phyloP scores from a whole-genome alignment of 495 filamentous ascomycete genomes.

The Penicillium flavigenum region DNA sequence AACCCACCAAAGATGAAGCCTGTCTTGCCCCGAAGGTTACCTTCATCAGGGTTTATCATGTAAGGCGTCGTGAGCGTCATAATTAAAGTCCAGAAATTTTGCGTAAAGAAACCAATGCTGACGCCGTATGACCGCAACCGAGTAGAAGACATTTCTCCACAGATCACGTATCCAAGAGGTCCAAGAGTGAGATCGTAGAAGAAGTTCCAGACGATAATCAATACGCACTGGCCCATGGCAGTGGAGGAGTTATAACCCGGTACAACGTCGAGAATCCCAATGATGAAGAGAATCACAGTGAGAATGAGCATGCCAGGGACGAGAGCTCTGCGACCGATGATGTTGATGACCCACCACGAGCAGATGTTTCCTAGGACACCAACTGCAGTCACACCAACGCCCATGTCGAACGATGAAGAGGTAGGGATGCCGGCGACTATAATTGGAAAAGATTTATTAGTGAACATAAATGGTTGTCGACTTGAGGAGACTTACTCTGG shows the following conservation, averaged over 20 bases:
- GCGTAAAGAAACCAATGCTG: slow-evolving; percentile 12
- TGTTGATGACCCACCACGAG: slow-evolving; percentile 15
- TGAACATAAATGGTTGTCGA: neutral
- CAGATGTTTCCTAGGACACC: slow-evolving; percentile 15
- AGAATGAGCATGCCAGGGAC: slow-evolving; percentile 10
- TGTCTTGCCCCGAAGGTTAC: slow-evolving; percentile 60
- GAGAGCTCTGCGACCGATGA: slow-evolving; percentile 11
- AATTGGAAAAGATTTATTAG: neutral
- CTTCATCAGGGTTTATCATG: slow-evolving; percentile 63
- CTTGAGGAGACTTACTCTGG: slow-evolving; percentile 7
- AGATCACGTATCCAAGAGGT: slow-evolving; percentile 16
- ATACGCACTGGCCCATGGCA: slow-evolving; percentile 12
- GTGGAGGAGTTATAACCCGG: slow-evolving; percentile 12
- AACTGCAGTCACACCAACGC: slow-evolving; percentile 14
- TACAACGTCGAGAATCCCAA: slow-evolving; percentile 12
- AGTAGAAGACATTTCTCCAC: slow-evolving; percentile 13
- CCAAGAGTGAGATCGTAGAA: slow-evolving; percentile 16
- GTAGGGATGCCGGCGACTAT: slow-evolving; percentile 15
- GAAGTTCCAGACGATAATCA: slow-evolving; percentile 16
- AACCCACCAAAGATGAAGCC: slow-evolving; percentile 65
- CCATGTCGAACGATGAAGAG: slow-evolving; percentile 14
- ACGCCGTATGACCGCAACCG: slow-evolving; percentile 10
- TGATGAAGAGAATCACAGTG: slow-evolving; percentile 10
- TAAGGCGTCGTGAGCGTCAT: slow-evolving; percentile 54
- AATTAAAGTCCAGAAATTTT: slow-evolving; percentile 10